A percentile compares a stretch with the other conserved stretches of the same genome.
These are phyloP conservation scores for Candida nitratophila DNA, from an alignment of 805 yeast species.

Conservation along the genomic window DNA sequence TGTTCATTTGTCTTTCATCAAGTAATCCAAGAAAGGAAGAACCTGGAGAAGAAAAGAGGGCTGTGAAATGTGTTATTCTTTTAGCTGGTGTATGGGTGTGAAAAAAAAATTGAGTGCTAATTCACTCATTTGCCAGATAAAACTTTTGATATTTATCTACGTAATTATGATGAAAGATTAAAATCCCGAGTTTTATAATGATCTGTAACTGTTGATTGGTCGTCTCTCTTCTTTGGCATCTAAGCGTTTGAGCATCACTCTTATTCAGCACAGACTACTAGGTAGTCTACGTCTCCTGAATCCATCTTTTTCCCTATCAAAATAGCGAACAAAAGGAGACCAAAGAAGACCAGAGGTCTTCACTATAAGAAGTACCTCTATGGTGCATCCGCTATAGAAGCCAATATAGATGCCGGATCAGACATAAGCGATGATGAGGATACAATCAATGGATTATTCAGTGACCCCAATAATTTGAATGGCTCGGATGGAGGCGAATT, in stretches of 20 bases:
- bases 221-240: no score
- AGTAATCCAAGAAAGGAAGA: neutral
- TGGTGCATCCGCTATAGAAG: slow-evolving; percentile 27
- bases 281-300: neutral
- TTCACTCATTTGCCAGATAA: no score
- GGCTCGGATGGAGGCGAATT: neutral
- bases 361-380: slow-evolving; percentile 64
- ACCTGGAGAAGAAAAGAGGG: no score
- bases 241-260: no score
- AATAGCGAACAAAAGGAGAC: slow-evolving; percentile 86
- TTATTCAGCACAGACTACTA: neutral
- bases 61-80: no score
- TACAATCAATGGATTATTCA: slow-evolving; percentile 6
- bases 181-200: no score
- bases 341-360: slow-evolving; percentile 75
- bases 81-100: no score
- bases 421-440: slow-evolving; percentile 10
- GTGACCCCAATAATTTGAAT: slow-evolving; percentile 3
- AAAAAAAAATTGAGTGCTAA: no score
- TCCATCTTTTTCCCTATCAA: neutral
- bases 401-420: neutral
- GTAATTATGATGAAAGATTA: no score
- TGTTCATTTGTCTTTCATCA: neutral
- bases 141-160: no score
- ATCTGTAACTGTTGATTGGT: no score